Base-by-base conservation (phyloP, 2,329 filamentous ascomycete genomes). In the Cladosporium halotolerans region DNA sequence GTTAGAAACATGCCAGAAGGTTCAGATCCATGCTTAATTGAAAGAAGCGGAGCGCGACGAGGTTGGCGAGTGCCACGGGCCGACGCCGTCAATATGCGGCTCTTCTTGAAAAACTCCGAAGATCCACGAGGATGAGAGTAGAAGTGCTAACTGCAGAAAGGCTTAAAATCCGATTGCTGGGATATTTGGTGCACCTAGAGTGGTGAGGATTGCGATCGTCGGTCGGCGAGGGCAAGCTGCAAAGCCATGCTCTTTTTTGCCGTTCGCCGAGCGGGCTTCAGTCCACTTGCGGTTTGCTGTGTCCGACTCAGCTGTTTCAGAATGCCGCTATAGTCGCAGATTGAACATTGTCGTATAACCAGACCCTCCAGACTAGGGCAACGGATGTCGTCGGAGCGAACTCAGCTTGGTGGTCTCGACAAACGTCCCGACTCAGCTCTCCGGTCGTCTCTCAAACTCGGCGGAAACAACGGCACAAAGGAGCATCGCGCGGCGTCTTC, bases 191-290 rank as follows among this genome's bases (percentile, higher is more conserved):
- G 8, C 8, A 32, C 13, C 28, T 16, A 28, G 31, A 39, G 28
- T 31, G 19, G 14, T 13, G 11, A 33, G 19, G 14, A 50, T 50
- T 50, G 39, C 31, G 47, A 50, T 50, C 47, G 47, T 50, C 47
- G 31, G 7, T 39, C 47, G 32, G 28, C 34, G 14, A 2, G 39
- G 42, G 39, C 44, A n/a, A 34, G 47, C 42, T 50, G 16, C 36
- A 10, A 33, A 19, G 39, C 13, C 39, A 33, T 33, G 19, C 23
- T 39, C 4, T 23, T 2, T 18, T 31, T 7, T 2, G 45, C 13
- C 38, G 3, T 16, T 47, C 34, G 45, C 39, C 39, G 31, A 43
- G n/a, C 47, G 39, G 47, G 39, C 47, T 50, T 50, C 39, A 42
- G 38, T 50, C 47, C 47, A 23, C 33, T 23, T 23, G 19, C 16